phyloP scores from a whole-genome alignment of 345 rosid genomes.

The Pelargonium nanum region DNA sequence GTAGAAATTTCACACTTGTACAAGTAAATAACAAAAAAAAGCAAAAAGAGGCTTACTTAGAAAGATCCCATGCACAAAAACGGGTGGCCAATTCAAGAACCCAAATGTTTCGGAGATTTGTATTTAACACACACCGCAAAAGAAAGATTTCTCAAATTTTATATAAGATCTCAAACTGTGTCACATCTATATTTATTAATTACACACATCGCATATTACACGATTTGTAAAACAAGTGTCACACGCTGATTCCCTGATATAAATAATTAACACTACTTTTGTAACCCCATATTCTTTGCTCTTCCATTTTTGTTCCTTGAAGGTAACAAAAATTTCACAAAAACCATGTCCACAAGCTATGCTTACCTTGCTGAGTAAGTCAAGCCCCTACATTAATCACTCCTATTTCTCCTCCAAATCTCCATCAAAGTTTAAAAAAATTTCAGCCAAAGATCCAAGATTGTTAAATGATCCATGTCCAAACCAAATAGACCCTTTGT shows the following conservation, averaged over 20 bases:
- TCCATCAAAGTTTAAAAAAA: conserved; percentile 2
- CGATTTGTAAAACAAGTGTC: neutral
- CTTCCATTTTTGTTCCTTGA: conserved; percentile 6
- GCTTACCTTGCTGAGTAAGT: conserved; percentile 50
- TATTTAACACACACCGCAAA: neutral
- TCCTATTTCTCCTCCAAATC: conserved; percentile 3
- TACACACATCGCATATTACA: no score
- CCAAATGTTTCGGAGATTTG: conserved; percentile 14
- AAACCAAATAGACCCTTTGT: conserved; percentile 15
- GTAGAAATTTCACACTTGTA: no score
- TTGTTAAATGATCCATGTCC: conserved; percentile 10
- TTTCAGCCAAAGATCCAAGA: conserved; percentile 4
- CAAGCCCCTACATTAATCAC: conserved; percentile 8
- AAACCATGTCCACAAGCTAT: conserved; percentile 49
- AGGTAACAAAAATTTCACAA: neutral
- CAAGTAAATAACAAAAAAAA: neutral
- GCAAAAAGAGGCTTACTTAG: neutral
- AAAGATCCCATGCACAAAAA: neutral
- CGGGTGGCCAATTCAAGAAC: neutral
- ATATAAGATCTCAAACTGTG: neutral
- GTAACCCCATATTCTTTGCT: conserved; percentile 11
- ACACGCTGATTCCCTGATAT: no score
- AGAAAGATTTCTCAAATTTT: no score
- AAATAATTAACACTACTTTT: no score
- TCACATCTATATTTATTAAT: no score